phyloP scores from a whole-genome alignment of 2,329 filamentous ascomycete genomes.

The Dactylellina sp. region DNA sequence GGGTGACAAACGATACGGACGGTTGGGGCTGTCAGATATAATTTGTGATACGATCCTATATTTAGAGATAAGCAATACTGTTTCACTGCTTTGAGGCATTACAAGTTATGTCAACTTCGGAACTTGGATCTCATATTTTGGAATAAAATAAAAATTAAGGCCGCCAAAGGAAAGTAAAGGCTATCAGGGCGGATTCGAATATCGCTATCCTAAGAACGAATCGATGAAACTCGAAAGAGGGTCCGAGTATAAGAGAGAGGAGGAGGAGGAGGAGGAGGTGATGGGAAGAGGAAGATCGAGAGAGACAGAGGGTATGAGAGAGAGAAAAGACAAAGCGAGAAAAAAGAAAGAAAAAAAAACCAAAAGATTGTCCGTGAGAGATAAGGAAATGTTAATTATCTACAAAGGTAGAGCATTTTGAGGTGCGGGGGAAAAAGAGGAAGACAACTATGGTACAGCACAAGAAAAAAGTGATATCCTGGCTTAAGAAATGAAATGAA shows the following conservation, averaged over 20 bases:
- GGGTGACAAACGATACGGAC: too few relatives aligned
- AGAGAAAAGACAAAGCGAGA: conserved; percentile 55
- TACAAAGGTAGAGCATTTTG: conserved; percentile 29
- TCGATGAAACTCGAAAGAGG: conserved; percentile 17
- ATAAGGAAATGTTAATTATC: conserved; percentile 58
- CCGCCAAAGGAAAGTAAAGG: not conserved
- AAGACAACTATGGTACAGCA: conserved; percentile 47
- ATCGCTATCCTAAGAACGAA: not conserved
- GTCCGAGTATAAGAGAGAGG: conserved; percentile 29
- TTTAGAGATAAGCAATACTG: not conserved
- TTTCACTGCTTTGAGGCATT: not conserved
- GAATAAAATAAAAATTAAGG: conserved; percentile 20
- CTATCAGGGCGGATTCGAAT: not conserved
- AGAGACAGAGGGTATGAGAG: conserved; percentile 55
- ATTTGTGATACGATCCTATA: too few relatives aligned
- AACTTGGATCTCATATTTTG: not conserved
- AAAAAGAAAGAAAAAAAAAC: conserved; percentile 57
- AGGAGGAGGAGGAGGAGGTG: too few relatives aligned
- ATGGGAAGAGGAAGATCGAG: too few relatives aligned
- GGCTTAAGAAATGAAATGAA: conserved; percentile 20
- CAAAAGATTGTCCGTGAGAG: conserved; percentile 58
- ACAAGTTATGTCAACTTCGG: not conserved
- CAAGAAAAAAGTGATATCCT: conserved; percentile 25
- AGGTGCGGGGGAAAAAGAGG: conserved; percentile 22
- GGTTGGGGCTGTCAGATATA: too few relatives aligned